These are phyloP conservation scores for Blastobotrys terrestris DNA, from an alignment of 805 yeast species.

Conservation along the genomic window DNA sequence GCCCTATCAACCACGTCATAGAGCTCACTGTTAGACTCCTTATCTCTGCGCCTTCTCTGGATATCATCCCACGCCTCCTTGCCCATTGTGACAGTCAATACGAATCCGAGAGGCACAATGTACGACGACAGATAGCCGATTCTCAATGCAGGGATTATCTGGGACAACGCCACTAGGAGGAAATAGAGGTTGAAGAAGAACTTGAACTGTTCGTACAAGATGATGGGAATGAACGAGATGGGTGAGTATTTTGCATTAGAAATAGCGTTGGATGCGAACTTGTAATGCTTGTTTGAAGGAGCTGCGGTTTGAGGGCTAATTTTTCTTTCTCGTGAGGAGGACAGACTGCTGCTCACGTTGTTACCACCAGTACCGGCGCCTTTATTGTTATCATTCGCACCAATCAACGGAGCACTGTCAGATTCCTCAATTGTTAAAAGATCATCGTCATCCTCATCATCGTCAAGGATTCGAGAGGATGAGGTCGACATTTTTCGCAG, in stretches of 20 bases:
- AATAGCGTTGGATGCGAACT: conserved; percentile 62
- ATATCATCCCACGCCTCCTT: conserved; percentile 96
- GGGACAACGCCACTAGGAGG: conserved; percentile 87
- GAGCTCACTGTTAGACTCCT: conserved; percentile 77
- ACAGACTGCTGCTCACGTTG: not conserved
- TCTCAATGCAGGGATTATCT: conserved; percentile 78
- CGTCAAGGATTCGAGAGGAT: not conserved
- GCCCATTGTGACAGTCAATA: conserved; percentile 83
- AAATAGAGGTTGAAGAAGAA: conserved; percentile 93
- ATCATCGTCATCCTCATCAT: conserved; percentile 13
- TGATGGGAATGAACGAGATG: conserved; percentile 77
- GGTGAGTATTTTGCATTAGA: conserved; percentile 94
- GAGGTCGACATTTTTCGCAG: conserved; percentile 7
- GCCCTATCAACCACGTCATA: conserved; percentile 56
- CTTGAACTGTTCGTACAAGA: conserved; percentile 92
- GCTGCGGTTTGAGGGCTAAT: not conserved
- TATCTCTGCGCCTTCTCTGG: conserved; percentile 82
- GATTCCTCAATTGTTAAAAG: conserved; percentile 4
- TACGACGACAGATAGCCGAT: conserved; percentile 93
- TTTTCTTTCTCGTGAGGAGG: not conserved
- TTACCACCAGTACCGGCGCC: not conserved
- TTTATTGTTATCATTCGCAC: conserved; percentile 1
- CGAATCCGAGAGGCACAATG: conserved; percentile 91
- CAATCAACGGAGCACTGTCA: conserved; percentile 18
- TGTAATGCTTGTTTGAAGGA: conserved; percentile 12